Evolutionary conservation across 352 stramenopile genomes (phyloP), one percentile per base, ranked within the genome.

Genomic region (Globisporangium acanthophoron): DNA sequence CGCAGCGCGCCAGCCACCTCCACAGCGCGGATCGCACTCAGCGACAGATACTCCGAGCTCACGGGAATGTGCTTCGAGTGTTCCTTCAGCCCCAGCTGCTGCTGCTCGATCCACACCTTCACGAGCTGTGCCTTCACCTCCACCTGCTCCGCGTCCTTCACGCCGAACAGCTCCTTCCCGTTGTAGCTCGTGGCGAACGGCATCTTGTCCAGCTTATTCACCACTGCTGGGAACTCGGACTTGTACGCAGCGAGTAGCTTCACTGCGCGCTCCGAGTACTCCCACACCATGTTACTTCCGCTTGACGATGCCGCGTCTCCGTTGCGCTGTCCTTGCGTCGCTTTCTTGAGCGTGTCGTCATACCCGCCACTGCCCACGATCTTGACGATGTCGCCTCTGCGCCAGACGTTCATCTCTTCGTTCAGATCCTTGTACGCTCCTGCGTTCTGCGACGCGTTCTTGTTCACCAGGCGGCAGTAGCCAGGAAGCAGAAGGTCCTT

Each of bases 201-300:
- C 27, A 94, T 67, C 53, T 87, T 88, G 47, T 85, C 80, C 21
- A 99, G 63, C 18, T 83, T 86, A 20, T 67, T 69, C 68, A 99
- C 96, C 27, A 99, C 68, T 4, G 89, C 78, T 7, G 97, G 96
- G 60, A 98, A 99, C 54, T 90, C 76, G 20, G 88, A 82, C 62
- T 94, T 85, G 71, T 98, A 99, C 6, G 83, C 87, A 11, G 88
- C 80, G 49, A 99, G 82, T 40, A 99, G 81, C 18, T 94, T 75
- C 24, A 99, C 80, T 6, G 96, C 97, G 40, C 92, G 96, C 50
- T 97, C 89, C 3, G 95, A 98, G 73, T 98, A 99, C 75, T 99
- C 94, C 96, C 96, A 99, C n/a, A 70, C 74, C 5, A 73, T 86
- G 24, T 59, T 56, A 44, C 44, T 56, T 5, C 29, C 62, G 40